Evolutionary conservation across 805 yeast species (phyloP), one percentile per base, ranked within the genome.

Genomic region (Ogataea nakhonphanomensis): DNA sequence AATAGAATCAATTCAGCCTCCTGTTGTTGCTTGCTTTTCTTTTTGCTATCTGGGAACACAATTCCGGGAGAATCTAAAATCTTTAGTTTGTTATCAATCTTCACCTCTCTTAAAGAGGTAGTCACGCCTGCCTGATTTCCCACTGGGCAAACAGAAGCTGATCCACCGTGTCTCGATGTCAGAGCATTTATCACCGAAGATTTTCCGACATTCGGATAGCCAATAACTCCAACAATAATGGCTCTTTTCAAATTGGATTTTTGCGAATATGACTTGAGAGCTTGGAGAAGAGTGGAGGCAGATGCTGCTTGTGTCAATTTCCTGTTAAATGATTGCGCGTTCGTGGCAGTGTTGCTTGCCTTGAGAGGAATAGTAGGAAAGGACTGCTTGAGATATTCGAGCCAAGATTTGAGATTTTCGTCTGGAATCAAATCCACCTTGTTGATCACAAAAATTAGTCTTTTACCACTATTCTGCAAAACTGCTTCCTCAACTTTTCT

Each of bases 111-210:
- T 61, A 93, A 69, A 3, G 91, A 71, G 1, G 96, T 90, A 23
- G 99, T 91, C 33, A 93, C 93, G 61, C 99, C 99, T 3, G 99
- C 97, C 67, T 85, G 93, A 59, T 95, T 95, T 36, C 99, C 99
- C 24, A 85, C 95, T 11, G 99, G 97, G 61, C 98, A 93, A 9
- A 90, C 91, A 53, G 76, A 78, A 31, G 78, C 70, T 41, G 73
- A 66, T 42, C 81, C 79, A 44, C 81, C 81, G 61, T 86, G 95
- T 64, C 93, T 81, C 39, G 86, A 74, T 3, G 88, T 80, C 50
- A 91, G 71, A 2, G 97, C 84, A 64, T 91, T 91, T 58, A 91
- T 93, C 43, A 93, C 84, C 13, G 96, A 87, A 3, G 96, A 89
- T 62, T 90, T 90, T 56, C 98, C 98, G 38, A 91, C 97, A 61